Conservation (phyloP, 75 land plant species). For the Sequoia sempervirens region DNA sequence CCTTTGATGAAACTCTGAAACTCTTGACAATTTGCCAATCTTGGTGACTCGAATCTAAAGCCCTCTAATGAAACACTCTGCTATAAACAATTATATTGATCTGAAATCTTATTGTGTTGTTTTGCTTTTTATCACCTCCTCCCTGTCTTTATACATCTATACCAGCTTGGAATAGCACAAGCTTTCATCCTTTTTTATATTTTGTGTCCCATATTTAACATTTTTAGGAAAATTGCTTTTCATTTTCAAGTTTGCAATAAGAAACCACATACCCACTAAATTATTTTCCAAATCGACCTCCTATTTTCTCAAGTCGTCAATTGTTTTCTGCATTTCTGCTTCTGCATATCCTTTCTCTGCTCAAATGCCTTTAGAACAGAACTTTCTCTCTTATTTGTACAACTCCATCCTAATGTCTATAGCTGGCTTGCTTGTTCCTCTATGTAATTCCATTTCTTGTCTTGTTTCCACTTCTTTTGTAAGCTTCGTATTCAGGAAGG, state of each 20-base stretch:
- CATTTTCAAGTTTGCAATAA: slow-evolving; percentile 53
- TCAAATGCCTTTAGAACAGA: slow-evolving; percentile 31
- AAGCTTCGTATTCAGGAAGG: slow-evolving; percentile 67
- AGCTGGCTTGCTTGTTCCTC: slow-evolving; percentile 23
- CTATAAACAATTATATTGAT: no score
- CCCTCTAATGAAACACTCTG: no score
- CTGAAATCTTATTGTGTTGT: no score
- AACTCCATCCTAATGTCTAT: slow-evolving; percentile 42
- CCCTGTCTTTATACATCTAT: no score
- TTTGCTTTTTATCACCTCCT: no score
- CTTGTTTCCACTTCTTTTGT: slow-evolving; percentile 62
- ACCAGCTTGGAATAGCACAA: background rate
- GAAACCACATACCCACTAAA: slow-evolving; percentile 79
- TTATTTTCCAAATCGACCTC: slow-evolving; percentile 70
- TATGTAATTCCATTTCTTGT: slow-evolving; percentile 37
- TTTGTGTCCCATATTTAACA: background rate
- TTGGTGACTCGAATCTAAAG: no score
- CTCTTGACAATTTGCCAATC: no score
- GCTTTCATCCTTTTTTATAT: background rate
- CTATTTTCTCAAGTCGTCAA: slow-evolving; percentile 45
- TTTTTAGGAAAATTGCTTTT: background rate
- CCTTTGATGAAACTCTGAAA: no score
- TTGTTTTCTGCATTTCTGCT: slow-evolving; percentile 28
- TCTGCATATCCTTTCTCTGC: slow-evolving; percentile 44
- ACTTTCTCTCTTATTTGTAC: slow-evolving; percentile 39